Conservation (phyloP, 2,329 filamentous ascomycete genomes). For the Ophioceras dolichostomum region DNA sequence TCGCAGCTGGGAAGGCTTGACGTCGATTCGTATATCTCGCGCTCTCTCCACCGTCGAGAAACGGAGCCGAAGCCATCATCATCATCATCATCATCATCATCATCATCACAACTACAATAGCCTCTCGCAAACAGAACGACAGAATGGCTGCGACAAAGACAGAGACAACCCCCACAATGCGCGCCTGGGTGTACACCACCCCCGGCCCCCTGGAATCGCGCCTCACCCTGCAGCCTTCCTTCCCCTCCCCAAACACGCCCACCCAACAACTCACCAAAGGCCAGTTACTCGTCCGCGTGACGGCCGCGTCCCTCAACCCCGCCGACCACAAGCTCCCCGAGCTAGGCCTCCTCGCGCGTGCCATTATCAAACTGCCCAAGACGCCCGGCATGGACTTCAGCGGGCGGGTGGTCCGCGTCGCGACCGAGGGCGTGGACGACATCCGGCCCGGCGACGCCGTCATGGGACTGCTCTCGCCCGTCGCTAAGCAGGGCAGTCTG, state of each 20-base stretch:
- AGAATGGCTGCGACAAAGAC: not conserved
- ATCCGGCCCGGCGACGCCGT: slow-evolving; percentile 28
- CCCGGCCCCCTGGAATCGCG: not conserved
- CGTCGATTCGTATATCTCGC: too few species aligned
- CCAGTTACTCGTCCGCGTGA: slow-evolving; percentile 19
- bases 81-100: not conserved
- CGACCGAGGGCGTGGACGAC: slow-evolving; percentile 13
- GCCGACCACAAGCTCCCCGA: slow-evolving; percentile 54
- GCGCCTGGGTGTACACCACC: not conserved
- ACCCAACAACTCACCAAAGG: not conserved
- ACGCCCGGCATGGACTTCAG: slow-evolving; percentile 38
- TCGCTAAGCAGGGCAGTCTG: slow-evolving; percentile 22
- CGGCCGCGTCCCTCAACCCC: slow-evolving; percentile 43
- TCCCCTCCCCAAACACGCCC: not conserved
- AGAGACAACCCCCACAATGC: not conserved
- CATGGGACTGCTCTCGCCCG: slow-evolving; percentile 26
- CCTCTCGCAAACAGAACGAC: not conserved
- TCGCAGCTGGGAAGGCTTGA: too few species aligned
- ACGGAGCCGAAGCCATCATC: too few species aligned
- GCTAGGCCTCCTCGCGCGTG: slow-evolving; percentile 23
- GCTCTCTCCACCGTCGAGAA: too few species aligned
- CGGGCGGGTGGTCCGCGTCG: slow-evolving; percentile 25
- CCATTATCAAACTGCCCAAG: slow-evolving; percentile 26
- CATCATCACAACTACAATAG: not conserved
- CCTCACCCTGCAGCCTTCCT: not conserved